A percentile compares a stretch with the other conserved stretches of the same genome.
Conservation (phyloP, 352 stramenopile species). For the Phytophthora rubi region DNA sequence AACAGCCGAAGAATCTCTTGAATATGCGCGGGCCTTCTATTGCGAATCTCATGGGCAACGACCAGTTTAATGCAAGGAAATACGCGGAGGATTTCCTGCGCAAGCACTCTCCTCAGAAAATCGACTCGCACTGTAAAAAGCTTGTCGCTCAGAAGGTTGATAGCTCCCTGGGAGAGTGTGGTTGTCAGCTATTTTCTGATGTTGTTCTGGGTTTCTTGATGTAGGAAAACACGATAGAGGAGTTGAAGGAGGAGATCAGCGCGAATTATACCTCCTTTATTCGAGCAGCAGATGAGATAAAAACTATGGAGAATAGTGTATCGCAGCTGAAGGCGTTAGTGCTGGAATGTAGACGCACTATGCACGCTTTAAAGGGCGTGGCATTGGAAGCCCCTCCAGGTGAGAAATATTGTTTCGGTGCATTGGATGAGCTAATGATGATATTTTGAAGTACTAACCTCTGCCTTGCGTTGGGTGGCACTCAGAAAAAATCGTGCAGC, state of each 20-base stretch:
- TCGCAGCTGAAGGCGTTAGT: constrained; percentile 80
- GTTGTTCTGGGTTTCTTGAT: not conserved
- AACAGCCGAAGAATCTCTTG: constrained; percentile 73
- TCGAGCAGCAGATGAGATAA: constrained; percentile 70
- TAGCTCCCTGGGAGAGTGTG: not conserved
- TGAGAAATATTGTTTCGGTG: constrained; percentile 10
- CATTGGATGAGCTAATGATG: not conserved
- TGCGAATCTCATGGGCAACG: constrained; percentile 78
- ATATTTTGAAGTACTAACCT: not conserved
- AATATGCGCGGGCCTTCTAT: constrained; percentile 75
- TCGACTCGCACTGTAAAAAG: constrained; percentile 76
- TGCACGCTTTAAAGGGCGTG: constrained; percentile 60
- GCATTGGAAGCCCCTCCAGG: constrained; percentile 52
- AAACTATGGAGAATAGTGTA: constrained; percentile 87
- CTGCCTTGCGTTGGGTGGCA: constrained; percentile 1
- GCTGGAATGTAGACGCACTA: constrained; percentile 76
- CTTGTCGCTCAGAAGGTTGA: constrained; percentile 75
- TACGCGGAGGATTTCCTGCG: constrained; percentile 85
- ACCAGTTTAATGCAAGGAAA: constrained; percentile 68
- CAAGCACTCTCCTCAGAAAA: constrained; percentile 78
- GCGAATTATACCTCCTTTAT: constrained; percentile 87
- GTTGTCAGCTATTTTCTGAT: constrained; percentile 2
- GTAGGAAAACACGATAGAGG: constrained; percentile 84
- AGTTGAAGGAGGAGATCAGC: constrained; percentile 85
- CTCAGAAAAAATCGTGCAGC: constrained; percentile 45